A percentile compares a stretch with the other conserved stretches of the same genome.
These are phyloP conservation scores for Pythium guiyangense DNA, from an alignment of 352 stramenopile species.

Conservation along the genomic window DNA sequence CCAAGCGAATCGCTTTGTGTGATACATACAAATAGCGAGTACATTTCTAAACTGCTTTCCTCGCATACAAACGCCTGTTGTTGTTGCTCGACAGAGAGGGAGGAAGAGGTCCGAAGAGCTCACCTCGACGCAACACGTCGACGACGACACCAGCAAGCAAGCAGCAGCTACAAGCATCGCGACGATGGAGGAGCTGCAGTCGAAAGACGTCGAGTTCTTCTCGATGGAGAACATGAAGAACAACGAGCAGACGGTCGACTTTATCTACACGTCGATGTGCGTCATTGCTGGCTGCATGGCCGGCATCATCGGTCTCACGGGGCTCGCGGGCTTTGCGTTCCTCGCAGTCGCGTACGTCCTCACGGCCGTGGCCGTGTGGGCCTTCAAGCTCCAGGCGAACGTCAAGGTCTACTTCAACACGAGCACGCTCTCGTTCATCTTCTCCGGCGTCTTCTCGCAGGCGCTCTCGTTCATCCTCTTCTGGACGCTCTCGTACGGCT, in stretches of 20 bases:
- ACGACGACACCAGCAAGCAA: not conserved
- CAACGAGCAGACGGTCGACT: constrained; percentile 78
- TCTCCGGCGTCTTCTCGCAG: constrained; percentile 67
- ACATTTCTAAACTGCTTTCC: too few species aligned
- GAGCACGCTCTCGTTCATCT: constrained; percentile 60
- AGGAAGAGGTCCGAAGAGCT: too few species aligned
- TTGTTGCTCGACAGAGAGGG: too few species aligned
- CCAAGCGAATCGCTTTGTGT: not conserved
- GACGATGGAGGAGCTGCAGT: constrained; percentile 57
- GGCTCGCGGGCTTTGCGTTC: constrained; percentile 69
- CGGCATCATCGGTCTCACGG: constrained; percentile 74
- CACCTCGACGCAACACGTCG: not conserved
- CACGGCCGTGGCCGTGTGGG: constrained; percentile 56
- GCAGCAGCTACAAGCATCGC: not conserved
- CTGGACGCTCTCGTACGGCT: constrained; percentile 84
- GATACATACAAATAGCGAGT: too few species aligned
- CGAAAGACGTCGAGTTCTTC: constrained; percentile 83
- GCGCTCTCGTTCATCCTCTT: constrained; percentile 87
- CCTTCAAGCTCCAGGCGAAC: constrained; percentile 72
- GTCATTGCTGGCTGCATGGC: constrained; percentile 79
- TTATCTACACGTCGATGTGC: constrained; percentile 80
- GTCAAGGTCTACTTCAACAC: constrained; percentile 83
- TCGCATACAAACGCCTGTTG: too few species aligned
- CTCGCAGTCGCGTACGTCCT: constrained; percentile 60
- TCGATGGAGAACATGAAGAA: constrained; percentile 85